phyloP scores from a whole-genome alignment of 129 eudicot species.

The Arctium minus region DNA sequence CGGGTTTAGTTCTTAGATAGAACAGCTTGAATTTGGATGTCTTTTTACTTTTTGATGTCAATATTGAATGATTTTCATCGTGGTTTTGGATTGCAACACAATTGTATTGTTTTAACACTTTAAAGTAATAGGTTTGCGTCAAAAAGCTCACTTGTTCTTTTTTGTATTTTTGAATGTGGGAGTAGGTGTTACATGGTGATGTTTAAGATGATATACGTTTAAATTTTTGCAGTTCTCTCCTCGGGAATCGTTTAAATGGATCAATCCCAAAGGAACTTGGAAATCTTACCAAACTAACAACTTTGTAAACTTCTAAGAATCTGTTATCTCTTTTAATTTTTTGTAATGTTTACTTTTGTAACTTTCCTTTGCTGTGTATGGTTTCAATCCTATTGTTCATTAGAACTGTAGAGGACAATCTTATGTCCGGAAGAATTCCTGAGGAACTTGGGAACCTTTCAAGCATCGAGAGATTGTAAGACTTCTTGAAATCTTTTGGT shows the following conservation, averaged over 20 bases:
- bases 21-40: no score
- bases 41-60: neutral
- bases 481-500: neutral
- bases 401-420: conserved; percentile 60
- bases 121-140: neutral
- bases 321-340: neutral
- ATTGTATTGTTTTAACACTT: no score
- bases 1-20: neutral
- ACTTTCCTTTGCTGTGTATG: neutral
- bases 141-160: no score
- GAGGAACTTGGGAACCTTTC: conserved; percentile 53
- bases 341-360: neutral
- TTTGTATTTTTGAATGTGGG: neutral
- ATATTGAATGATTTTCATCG: neutral
- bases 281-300: conserved; percentile 46
- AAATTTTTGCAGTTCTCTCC: conserved; percentile 43
- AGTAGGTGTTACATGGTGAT: neutral
- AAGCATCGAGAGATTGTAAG: conserved; percentile 49
- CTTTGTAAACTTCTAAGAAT: conserved; percentile 38
- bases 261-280: conserved; percentile 63
- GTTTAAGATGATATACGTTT: neutral
- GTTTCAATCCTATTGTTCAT: neutral
- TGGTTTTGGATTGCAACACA: no score
- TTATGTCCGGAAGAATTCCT: conserved; percentile 53
- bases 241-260: conserved; percentile 61